Evolutionary conservation across 2,329 filamentous ascomycete species (phyloP).

Genomic region (Nemania sp.): DNA sequence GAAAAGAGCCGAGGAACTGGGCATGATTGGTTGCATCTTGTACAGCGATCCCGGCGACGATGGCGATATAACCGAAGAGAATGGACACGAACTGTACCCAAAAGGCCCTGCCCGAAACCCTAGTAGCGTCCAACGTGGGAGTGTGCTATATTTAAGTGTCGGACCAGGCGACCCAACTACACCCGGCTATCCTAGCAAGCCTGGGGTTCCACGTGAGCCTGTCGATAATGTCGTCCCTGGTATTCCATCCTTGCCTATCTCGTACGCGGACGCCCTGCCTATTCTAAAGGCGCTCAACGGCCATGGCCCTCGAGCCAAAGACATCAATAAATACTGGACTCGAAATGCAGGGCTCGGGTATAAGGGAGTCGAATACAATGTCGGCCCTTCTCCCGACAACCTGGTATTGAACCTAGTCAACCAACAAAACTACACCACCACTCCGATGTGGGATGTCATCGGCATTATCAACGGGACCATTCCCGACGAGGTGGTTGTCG

Average conservation of each 20-base stretch:
- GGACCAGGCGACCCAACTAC: constrained; percentile 81
- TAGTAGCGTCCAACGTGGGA: constrained; percentile 88
- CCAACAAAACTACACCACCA: constrained; percentile 80
- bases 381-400: constrained; percentile 77
- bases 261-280: constrained; percentile 83
- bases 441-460: constrained; percentile 88
- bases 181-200: constrained; percentile 90
- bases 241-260: constrained; percentile 91
- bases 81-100: constrained; percentile 80
- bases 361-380: constrained; percentile 82
- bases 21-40: constrained; percentile 82
- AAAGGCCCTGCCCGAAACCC: constrained; percentile 85
- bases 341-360: constrained; percentile 73
- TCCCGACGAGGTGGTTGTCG: constrained; percentile 80
- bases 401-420: constrained; percentile 76
- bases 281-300: constrained; percentile 90
- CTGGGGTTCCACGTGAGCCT: constrained; percentile 77
- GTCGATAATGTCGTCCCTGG: constrained; percentile 72
- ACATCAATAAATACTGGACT: constrained; percentile 74
- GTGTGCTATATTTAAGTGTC: constrained; percentile 77
- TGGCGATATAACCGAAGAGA: constrained; percentile 76
- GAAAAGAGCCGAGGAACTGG: constrained; percentile 87
- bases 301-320: constrained; percentile 75
- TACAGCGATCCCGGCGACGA: constrained; percentile 92
- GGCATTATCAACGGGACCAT: constrained; percentile 89